A percentile compares a stretch with the other conserved stretches of the same genome.
These are phyloP conservation scores for Leishmania mexicana DNA, from an alignment of 208 protist species.

Conservation along the genomic window DNA sequence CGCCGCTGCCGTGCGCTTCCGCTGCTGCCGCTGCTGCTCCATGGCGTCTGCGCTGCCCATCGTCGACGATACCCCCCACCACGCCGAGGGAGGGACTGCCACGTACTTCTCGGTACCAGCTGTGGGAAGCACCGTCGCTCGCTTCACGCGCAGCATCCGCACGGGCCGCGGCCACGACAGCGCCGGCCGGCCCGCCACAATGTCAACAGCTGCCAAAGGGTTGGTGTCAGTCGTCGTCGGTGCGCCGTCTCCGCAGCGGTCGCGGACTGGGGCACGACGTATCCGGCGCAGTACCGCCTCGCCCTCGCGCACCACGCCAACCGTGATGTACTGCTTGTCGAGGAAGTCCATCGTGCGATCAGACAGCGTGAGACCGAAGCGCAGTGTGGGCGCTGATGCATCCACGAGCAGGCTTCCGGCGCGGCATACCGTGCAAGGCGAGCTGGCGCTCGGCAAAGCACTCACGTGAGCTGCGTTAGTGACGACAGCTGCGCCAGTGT, in stretches of 20 bases:
- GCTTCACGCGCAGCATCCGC: conserved; percentile 65
- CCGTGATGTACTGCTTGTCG: conserved; percentile 53
- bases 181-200: conserved; percentile 24
- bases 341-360: conserved; percentile 59
- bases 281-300: conserved; percentile 48
- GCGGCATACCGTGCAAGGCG: conserved; percentile 20
- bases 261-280: conserved; percentile 30
- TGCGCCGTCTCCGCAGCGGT: background rate
- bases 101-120: conserved; percentile 47
- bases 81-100: background rate
- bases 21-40: conserved; percentile 11
- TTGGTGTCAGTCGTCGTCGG: background rate
- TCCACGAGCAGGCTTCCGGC: conserved; percentile 61
- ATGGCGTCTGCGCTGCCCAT: background rate
- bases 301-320: conserved; percentile 70
- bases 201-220: background rate
- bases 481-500: background rate
- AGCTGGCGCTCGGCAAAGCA: conserved; percentile 2
- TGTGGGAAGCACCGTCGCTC: conserved; percentile 63
- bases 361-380: conserved; percentile 61
- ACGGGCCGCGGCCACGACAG: conserved; percentile 41
- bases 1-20: conserved; percentile 7
- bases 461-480: background rate
- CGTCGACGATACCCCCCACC: conserved; percentile 7
- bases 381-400: conserved; percentile 27